Base-by-base conservation (phyloP, 345 rosid genomes). In the Salix exigua region DNA sequence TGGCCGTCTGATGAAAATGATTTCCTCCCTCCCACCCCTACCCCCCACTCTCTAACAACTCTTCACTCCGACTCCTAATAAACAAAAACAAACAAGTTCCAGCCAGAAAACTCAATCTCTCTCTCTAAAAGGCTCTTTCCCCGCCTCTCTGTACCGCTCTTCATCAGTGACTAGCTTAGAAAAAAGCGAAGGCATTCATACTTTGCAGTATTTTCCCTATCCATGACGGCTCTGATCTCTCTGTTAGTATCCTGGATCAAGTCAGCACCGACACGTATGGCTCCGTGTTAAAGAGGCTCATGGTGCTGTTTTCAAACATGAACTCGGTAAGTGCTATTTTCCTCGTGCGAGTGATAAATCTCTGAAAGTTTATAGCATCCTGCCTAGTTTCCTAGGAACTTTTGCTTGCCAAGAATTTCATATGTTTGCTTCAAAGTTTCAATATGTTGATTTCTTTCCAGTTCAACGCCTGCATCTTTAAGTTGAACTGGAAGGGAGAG, bases 1-100 rank as follows among this genome's bases (percentile, higher is more conserved):
- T 38, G 48, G 80, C 91, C 92, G 88, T 86, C 71, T 1, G 92
- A 86, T 89, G 75, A 65, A 72, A 62, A 46, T 73, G 68, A 55
- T 78, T 62, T 62, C 66, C 58, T 8, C 80, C 66, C 70, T 66
- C 48, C 51, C 77, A 25, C 66, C 44, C 71, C 73, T 75, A 72
- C 73, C 77, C 25, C 66, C 44, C 68, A 73, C 77, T 75, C 71
- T 58, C 55, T 61, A 25, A 42, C 33, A 11, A 46, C 58, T 44
- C 40, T 71, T 73, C 78, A 25, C 69, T 44, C 75, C 46, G 76
- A 33, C 83, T 18, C 73, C 72, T 17, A 61, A 46, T 37, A 37
- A 58, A 51, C 37, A 9, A 37, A 33, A 66, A 71, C 33, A 70
- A 60, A 50, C 44, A 53, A 67, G 48, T 74, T 81, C 61, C 76